Evolutionary conservation across 345 rosid species (phyloP), one percentile per base, ranked within the genome.

Genomic region (Leavenworthia alabamica): DNA sequence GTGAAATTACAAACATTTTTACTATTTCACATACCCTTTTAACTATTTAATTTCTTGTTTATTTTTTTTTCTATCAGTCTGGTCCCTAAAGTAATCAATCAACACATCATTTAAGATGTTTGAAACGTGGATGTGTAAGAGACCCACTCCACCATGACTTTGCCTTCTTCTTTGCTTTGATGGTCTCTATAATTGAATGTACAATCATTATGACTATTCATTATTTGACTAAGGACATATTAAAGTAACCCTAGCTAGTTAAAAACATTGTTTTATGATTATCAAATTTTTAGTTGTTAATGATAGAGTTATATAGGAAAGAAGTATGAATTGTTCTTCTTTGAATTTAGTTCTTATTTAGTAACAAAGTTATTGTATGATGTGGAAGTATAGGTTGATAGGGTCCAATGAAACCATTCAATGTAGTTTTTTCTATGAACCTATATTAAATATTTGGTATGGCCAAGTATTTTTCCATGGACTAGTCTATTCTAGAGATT

Each of bases 101-200:
- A 52, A 23, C 12, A 7, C 43, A 64, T 64, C 60, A 41, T 52
- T 20, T 19, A 29, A 41, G 33, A 31, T 64, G 60, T 64, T 53
- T 31, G 52, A 31, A 31, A 52, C 33, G 33, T 42, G 52, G 52
- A 13, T 52, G 44, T 52, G 52, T 64, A 52, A 52, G 50, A 29
- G 60, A 64, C 51, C 68, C 68, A 51, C 59, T 40, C 42, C 60
- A 41, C 24, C 14, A 40, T 56, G 62, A 40, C 62, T 56, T 40
- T 57, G 46, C 48, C 20, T 56, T 56, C 62, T 56, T 40, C 40
- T 13, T 61, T 35, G 22, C 46, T 63, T 39, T 41, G 8, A 29
- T 3, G 40, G 15, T 29, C 60, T 13, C 60, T 20, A 52, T 20
- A 1, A 63, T 51, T 17, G 7, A 40, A 28, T 23, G 23, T 40